Conservation (phyloP, 371 early-diverging fungal genomes). For the Caulochytrium protostelioides region DNA sequence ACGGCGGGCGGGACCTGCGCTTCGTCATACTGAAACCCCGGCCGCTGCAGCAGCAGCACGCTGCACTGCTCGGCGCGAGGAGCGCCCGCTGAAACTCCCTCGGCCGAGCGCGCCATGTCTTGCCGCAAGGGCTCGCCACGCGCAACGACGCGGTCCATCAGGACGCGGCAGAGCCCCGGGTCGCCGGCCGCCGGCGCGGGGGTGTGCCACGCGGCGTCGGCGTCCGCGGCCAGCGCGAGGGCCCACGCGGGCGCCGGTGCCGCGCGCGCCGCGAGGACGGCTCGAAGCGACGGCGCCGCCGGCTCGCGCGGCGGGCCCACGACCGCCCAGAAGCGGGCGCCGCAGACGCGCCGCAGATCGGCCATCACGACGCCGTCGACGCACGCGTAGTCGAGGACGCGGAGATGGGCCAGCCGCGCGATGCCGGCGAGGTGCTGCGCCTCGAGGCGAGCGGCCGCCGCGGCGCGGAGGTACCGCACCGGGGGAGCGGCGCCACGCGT, state of each 20-base stretch:
- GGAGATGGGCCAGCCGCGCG: too few species aligned
- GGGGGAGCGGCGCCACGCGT: too few species aligned
- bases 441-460: too few species aligned
- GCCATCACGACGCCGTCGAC: constrained; percentile 17
- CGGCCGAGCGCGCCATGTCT: neutral
- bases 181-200: neutral
- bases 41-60: too few species aligned
- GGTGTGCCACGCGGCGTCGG: neutral
- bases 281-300: neutral
- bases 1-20: too few species aligned
- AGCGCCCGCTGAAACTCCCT: neutral
- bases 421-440: too few species aligned
- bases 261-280: neutral
- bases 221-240: neutral
- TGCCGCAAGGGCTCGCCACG: too few species aligned
- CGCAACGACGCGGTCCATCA: neutral
- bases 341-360: constrained; percentile 16
- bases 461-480: too few species aligned
- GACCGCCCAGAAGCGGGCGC: neutral
- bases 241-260: neutral
- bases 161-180: neutral
- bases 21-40: too few species aligned
- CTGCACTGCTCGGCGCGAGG: too few species aligned
- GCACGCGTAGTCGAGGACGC: too few species aligned
- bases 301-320: neutral